Conservation (phyloP, 768 basidiomycete genomes). For the Lactifluus pinguis region DNA sequence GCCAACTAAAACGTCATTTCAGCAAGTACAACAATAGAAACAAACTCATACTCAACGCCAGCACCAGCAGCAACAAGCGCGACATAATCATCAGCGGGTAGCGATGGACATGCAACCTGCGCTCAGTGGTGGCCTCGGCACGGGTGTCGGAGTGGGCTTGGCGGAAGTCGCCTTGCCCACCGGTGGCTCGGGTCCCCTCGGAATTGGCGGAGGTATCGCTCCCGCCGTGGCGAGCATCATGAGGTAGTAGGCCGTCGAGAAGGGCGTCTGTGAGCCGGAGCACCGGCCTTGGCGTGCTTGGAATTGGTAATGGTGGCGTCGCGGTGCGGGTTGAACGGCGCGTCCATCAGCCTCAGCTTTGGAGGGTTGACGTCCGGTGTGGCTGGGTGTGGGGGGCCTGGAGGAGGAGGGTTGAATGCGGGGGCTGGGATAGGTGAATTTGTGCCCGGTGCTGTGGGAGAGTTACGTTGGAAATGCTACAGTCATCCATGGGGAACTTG, state of each 20-base stretch:
- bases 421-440: slow-evolving; percentile 1
- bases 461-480: slow-evolving; percentile 13
- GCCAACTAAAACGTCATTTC: neutral
- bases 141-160: neutral
- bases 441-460: neutral
- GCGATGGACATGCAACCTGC: slow-evolving; percentile 6
- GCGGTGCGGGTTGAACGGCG: neutral
- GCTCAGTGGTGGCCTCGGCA: slow-evolving; percentile 11
- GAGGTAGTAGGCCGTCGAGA: neutral
- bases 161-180: slow-evolving; percentile 4
- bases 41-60: neutral
- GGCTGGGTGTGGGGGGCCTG: too few relatives aligned
- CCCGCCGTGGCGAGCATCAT: neutral
- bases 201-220: neutral
- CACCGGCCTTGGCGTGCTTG: neutral
- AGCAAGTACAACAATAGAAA: neutral
- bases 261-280: too few relatives aligned
- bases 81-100: slow-evolving; percentile 6
- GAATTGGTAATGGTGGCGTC: neutral
- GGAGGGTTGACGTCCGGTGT: neutral
- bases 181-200: neutral
- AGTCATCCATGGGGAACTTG: slow-evolving; percentile 16
- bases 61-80: slow-evolving; percentile 5
- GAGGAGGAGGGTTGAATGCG: neutral
- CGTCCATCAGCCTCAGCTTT: slow-evolving; percentile 3